Evolutionary conservation across 2,329 filamentous ascomycete species (phyloP), one percentile per base, ranked within the genome.

Genomic region (Fusarium sp.): DNA sequence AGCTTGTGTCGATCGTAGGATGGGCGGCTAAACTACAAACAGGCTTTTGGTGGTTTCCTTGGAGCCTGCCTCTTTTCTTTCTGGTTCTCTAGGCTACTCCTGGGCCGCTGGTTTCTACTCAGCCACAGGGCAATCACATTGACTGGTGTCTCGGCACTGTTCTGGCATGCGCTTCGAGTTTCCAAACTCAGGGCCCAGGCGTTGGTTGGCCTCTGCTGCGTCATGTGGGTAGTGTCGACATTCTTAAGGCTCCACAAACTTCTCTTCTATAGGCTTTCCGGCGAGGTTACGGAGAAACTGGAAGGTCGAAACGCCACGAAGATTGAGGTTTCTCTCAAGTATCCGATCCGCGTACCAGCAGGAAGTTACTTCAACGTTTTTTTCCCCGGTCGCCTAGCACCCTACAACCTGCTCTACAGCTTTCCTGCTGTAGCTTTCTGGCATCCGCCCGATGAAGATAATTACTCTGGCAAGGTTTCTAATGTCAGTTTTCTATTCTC

Each of bases 311-410:
- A 64, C 52, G 35, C 67, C 6, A 64, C 48, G 10, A 70, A 43
- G 14, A 62, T 70, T 29, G 59, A 70, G 9, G 41, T 70, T 33
- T 48, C 43, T 2, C 24, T 70, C 2, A 39, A 37, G 8, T 60
- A 54, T 18, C 64, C 59, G 5, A 48, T 64, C 22, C 22, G 22
- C 6, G 45, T 67, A 5, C 13, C 20, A 6, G 35, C 54, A 5
- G 59, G 68, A 20, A 67, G 20, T 6, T 70, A 70, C 33, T 70
- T 70, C 7, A 64, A 67, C 22, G 31, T 70, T 16, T 70, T 67
- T 29, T 70, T 70, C 35, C 64, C 68, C 4, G 37, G 52, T 4
- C 54, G 6, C 16, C 45, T 59, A 8, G n/a, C 43, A 35, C 45
- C 35, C 14, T 45, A 48, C 13, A 48, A 48, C 43, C 20, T 48